Conservation (phyloP, 139 green algal genomes). For the Desmodesmus armatus region DNA sequence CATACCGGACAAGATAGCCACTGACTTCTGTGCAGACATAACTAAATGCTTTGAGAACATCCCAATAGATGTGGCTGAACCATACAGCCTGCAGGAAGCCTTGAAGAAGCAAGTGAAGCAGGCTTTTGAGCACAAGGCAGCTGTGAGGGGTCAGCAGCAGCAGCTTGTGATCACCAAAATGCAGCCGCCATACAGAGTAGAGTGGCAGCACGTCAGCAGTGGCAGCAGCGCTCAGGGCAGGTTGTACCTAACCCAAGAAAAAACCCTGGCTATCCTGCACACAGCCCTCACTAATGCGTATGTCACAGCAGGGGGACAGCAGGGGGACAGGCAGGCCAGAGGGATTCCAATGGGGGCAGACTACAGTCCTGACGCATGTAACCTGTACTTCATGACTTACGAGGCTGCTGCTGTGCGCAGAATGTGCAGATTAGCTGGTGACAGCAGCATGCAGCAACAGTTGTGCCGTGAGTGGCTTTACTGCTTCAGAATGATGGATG, state of each 20-base stretch:
- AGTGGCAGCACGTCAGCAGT: neutral
- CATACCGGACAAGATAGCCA: neutral
- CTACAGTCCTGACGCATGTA: neutral
- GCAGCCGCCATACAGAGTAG: neutral
- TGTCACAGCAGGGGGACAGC: neutral
- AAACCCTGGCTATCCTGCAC: no score
- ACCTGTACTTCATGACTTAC: conserved; percentile 2
- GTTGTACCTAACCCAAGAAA: neutral
- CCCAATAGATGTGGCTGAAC: neutral
- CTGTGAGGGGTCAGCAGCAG: neutral
- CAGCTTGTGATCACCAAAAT: neutral
- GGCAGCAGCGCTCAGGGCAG: neutral
- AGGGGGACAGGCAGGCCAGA: neutral
- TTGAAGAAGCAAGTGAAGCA: neutral
- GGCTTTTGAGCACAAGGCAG: neutral
- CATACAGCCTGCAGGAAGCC: neutral
- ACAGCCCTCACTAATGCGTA: neutral
- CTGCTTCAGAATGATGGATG: neutral
- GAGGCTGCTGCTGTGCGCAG: neutral
- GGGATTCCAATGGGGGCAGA: neutral
- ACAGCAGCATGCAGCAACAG: neutral
- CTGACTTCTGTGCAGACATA: neutral
- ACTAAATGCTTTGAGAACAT: neutral
- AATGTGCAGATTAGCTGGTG: neutral
- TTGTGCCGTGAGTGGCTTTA: neutral